Evolutionary conservation across 768 basidiomycete species (phyloP).

Genomic region (Tylopilus plumbeoviolaceoides): DNA sequence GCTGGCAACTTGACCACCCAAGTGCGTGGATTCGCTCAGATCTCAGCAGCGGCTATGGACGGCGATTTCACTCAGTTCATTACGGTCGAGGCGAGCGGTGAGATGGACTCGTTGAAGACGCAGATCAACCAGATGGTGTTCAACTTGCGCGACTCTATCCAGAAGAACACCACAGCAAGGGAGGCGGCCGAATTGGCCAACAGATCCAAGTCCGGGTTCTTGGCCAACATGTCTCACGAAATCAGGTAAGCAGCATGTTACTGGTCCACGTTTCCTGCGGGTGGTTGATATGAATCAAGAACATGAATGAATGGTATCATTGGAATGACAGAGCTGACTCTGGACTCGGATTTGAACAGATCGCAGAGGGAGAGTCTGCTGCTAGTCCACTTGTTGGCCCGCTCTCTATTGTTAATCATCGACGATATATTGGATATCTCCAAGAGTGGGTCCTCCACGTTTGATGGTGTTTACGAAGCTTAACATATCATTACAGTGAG

Average conservation of each 20-base stretch:
- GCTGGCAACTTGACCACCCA: conserved; percentile 92
- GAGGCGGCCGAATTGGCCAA: conserved; percentile 99
- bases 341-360: conserved; percentile 92
- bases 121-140: conserved; percentile 99
- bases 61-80: conserved; percentile 99
- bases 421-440: conserved; percentile 99
- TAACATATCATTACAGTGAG: conserved; percentile 59
- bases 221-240: conserved; percentile 98
- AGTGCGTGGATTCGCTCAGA: conserved; percentile 98
- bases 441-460: conserved; percentile 70
- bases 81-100: conserved; percentile 96
- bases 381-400: conserved; percentile 91
- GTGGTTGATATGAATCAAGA: conserved; percentile 38
- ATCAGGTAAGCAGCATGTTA: conserved; percentile 65
- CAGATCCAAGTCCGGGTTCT: conserved; percentile 93
- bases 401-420: conserved; percentile 91
- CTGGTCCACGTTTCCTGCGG: not conserved
- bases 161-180: conserved; percentile 97
- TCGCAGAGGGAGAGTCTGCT: conserved; percentile 94
- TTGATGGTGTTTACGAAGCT: not conserved
- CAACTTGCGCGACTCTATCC: conserved; percentile 92
- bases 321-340: conserved; percentile 96
- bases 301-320: conserved; percentile 99
- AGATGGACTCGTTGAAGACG: conserved; percentile 99
- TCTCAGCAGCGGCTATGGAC: conserved; percentile 97